Evolutionary conservation across 1,284 basidiomycete genomes (phyloP), one percentile per base, ranked within the genome.

Genomic region (Bondarzewia mesenterica): DNA sequence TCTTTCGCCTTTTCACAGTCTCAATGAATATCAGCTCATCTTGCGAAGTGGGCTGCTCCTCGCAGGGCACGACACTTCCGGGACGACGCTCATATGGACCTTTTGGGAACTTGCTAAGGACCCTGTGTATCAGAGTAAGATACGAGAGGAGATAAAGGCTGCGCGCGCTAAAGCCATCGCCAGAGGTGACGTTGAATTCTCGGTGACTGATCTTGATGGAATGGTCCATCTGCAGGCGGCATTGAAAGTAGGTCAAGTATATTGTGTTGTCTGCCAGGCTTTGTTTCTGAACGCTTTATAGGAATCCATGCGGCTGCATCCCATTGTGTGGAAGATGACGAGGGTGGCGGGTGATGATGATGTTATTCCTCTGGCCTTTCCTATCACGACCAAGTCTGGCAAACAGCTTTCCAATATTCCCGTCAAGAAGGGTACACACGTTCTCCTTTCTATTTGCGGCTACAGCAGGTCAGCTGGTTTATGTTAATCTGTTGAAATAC

Each of bases 1-100:
- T 22, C 18, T 44, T 16, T 27, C 42, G 40, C 15, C 21, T 29
- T 7, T 14, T 39, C 32, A 8, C 10, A 8, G 10, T 35, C 10
- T 8, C 32, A n/a, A 35, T 35, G 8, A n/a, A n/a, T 35, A 35
- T 27, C 10, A 44, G 49, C 35, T 44, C 32, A 27, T 18, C 22
- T 15, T 15, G n/a, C n/a, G n/a, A n/a, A n/a, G n/a, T n/a, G n/a
- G n/a, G n/a, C n/a, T n/a, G n/a, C n/a, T n/a, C n/a, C 55, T 70
- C 48, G 68, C 71, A 12, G 74, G 81, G 0, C 73, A 80, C 49
- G 77, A 81, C 52, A 78, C 79, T 1, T 74, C 72, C 0, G 67
- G 75, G 14, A 71, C 63, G 39, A 63, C 68, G 3, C 47, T 73
- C 45, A 61, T 58, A 46, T 77, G 69, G 70, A 61, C 63, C 1